These are phyloP conservation scores for Podospora pseudopauciseta DNA, from an alignment of 495 filamentous ascomycete genomes.

Conservation along the genomic window DNA sequence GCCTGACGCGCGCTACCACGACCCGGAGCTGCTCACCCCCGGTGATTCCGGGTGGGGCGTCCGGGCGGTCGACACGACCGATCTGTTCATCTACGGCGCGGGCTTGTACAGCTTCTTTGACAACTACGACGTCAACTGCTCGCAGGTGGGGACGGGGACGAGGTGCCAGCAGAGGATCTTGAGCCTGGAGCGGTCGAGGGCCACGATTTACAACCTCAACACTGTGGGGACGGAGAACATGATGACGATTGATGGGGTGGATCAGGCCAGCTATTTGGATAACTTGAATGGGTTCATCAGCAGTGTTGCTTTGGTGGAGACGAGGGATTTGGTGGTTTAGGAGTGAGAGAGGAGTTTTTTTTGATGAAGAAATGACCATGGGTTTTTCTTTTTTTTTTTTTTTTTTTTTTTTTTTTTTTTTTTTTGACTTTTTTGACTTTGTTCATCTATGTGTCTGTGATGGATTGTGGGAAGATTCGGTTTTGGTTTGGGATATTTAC, in stretches of 20 bases:
- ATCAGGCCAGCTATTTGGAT: slow-evolving; percentile 48
- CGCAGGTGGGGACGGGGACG: slow-evolving; percentile 40
- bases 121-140: slow-evolving; percentile 45
- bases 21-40: slow-evolving; percentile 60
- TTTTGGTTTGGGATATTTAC: neutral
- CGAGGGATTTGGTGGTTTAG: neutral
- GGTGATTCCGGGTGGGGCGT: slow-evolving; percentile 54
- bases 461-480: neutral
- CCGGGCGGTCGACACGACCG: slow-evolving; percentile 48
- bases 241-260: slow-evolving; percentile 45
- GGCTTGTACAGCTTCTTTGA: slow-evolving; percentile 61
- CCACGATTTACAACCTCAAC: slow-evolving; percentile 51
- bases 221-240: slow-evolving; percentile 47
- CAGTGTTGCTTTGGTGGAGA: slow-evolving; percentile 19
- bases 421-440: neutral
- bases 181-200: slow-evolving; percentile 45
- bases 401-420: neutral
- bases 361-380: neutral
- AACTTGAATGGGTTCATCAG: slow-evolving; percentile 43
- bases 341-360: neutral
- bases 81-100: slow-evolving; percentile 62
- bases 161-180: slow-evolving; percentile 62
- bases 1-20: slow-evolving; percentile 54
- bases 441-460: neutral
- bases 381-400: neutral